Conservation (phyloP, 1,284 basidiomycete genomes). For the Tilletia indica region DNA sequence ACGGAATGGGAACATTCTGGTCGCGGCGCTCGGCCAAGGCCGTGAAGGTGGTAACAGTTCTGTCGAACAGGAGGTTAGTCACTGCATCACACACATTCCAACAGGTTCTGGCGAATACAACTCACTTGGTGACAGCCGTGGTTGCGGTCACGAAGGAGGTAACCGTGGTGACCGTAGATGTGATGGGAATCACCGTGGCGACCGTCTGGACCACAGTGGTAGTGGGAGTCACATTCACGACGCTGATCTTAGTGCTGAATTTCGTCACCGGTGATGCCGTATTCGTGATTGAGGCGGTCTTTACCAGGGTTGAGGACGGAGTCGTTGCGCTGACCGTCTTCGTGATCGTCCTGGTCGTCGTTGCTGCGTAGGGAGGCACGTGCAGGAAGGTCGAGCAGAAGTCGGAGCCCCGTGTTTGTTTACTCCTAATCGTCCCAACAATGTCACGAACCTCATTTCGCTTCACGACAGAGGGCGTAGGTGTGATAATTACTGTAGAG, state of each 20-base stretch:
- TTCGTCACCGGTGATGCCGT: neutral
- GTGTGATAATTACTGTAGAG: too few relatives aligned
- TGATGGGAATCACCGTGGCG: neutral
- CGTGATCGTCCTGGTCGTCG: constrained; percentile 8
- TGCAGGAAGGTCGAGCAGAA: constrained; percentile 11
- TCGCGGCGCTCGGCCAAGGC: too few relatives aligned
- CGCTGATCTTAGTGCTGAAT: neutral
- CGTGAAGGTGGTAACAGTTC: too few relatives aligned
- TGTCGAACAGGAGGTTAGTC: too few relatives aligned
- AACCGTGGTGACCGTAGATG: neutral
- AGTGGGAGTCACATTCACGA: neutral
- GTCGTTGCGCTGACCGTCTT: neutral
- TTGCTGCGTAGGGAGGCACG: neutral
- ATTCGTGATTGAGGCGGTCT: neutral
- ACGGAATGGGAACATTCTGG: neutral
- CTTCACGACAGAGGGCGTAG: neutral
- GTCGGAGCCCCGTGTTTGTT: neutral
- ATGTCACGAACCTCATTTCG: neutral
- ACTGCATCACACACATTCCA: too few relatives aligned
- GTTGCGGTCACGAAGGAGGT: constrained; percentile 9
- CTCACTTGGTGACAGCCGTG: constrained; percentile 3
- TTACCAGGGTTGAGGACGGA: neutral
- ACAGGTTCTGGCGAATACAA: neutral
- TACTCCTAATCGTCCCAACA: neutral
- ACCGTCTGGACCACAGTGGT: neutral